Base-by-base conservation (phyloP, 768 basidiomycete species). In the Suillus weaverae region DNA sequence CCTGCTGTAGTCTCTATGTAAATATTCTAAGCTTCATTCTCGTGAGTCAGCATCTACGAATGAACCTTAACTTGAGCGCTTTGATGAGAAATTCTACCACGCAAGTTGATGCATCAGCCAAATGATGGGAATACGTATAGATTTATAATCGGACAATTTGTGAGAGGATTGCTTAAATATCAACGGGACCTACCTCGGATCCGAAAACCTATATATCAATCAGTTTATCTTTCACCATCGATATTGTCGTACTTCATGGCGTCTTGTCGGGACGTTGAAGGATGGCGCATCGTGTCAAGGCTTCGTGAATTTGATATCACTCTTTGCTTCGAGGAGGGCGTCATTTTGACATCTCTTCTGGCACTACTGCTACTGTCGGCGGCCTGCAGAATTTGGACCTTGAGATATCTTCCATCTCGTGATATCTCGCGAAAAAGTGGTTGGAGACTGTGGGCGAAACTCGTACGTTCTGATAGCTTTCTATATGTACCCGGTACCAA, bases 271-370 rank as follows among this genome's bases (percentile, higher is more conserved):
- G 83, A 89, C 70, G 50, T 64, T 10, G 89, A 93, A 67, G 90
- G 91, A 63, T 93, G 91, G 89, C 74, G 73, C 10, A 78, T 83
- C 18, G 76, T 87, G 20, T 94, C 93, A 0, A 73, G 65, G 0
- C 68, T 77, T 0, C 84, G 93, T 61, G 78, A 83, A 16, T 92
- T 94, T 72, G 95, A 96, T 73, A 68, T 89, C 10, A 92, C 94
- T 1, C 84, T 86, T 16, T 97, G 95, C 73, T 92, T 90, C 67
- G 90, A 96, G 69, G 89, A 94, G 67, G 89, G 86, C 16, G 71
- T 89, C 50, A 38, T 95, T 0, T 74, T 94, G 1, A 81, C 91
- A 0, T 65, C 79, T 5, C 70, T 89, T 0, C 79, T 90, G 60
- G 78, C 78, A 2, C 43, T 81, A 9, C 72, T 89, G 60, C 61